Percentiles rank a stretch among this genome's conserved stretches.
These are phyloP conservation scores for Acacia confusa DNA, from an alignment of 306 rosid species.

Conservation along the genomic window DNA sequence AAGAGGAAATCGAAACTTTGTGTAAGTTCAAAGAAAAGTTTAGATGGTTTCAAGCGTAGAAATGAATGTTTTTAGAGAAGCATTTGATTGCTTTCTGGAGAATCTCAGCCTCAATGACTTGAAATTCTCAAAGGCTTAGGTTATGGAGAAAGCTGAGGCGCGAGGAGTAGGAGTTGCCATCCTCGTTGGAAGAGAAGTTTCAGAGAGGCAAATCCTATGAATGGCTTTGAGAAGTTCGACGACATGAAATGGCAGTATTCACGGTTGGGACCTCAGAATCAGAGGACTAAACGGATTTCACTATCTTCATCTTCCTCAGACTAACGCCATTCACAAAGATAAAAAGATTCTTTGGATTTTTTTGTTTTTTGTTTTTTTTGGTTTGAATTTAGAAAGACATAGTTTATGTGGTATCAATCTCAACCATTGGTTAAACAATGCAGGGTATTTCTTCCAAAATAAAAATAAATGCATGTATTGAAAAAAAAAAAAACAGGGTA, in stretches of 20 bases:
- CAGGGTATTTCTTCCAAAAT: too few species aligned
- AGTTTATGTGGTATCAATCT: neutral
- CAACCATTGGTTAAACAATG: neutral
- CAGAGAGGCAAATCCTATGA: neutral
- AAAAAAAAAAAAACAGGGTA: too few species aligned
- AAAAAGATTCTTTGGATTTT: neutral
- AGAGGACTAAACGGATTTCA: neutral
- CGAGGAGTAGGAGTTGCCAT: neutral
- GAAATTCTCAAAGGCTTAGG: neutral
- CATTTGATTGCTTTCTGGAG: neutral
- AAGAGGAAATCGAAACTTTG: neutral
- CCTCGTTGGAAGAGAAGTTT: neutral
- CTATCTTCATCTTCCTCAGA: neutral
- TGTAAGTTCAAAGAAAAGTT: neutral
- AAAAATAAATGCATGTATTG: too few species aligned
- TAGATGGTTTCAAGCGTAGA: neutral
- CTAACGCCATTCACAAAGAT: neutral
- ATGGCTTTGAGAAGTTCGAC: conserved; percentile 4
- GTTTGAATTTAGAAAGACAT: neutral
- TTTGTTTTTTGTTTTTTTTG: too few species aligned
- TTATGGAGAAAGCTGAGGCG: neutral
- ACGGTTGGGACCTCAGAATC: neutral
- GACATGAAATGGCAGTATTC: neutral
- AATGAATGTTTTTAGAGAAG: neutral
- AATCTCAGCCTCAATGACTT: neutral